phyloP scores from a whole-genome alignment of 495 filamentous ascomycete genomes.

The Penicillium samsonianum region DNA sequence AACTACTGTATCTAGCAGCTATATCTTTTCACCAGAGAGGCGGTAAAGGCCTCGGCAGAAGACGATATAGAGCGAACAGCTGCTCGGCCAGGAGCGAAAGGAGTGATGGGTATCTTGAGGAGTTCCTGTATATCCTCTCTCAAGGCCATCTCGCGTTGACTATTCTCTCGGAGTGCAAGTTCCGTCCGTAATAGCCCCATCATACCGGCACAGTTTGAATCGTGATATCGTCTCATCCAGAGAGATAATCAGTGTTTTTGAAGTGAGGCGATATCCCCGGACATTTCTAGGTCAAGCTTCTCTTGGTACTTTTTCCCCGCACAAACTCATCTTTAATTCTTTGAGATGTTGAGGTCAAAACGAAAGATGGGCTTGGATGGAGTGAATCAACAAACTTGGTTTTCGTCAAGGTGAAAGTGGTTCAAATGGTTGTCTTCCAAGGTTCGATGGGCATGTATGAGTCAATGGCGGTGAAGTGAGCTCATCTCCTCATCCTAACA shows the following conservation, averaged over 20 bases:
- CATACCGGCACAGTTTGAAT: neutral
- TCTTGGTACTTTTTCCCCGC: too few species aligned
- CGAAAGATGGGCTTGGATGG: neutral
- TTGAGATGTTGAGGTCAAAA: neutral
- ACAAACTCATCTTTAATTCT: neutral
- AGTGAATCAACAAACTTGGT: neutral
- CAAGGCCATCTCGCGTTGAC: neutral
- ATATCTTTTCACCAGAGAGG: too few species aligned
- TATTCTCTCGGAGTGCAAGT: slow-evolving; percentile 8
- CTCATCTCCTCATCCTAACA: neutral
- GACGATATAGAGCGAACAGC: too few species aligned
- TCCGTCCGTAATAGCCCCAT: slow-evolving; percentile 6
- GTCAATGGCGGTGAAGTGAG: neutral
- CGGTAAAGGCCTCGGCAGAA: too few species aligned
- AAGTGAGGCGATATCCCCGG: neutral
- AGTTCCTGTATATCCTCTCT: neutral
- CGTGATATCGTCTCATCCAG: neutral
- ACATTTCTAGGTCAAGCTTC: neutral
- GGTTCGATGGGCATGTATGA: neutral
- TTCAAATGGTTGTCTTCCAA: neutral
- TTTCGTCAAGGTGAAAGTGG: neutral
- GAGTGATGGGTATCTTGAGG: too few species aligned
- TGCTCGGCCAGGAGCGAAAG: too few species aligned
- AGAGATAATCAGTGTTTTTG: neutral
- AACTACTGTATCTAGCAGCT: too few species aligned